A percentile compares a stretch with the other conserved stretches of the same genome.
These are phyloP conservation scores for Diplodia corticola DNA, from an alignment of 2,329 filamentous ascomycete genomes.

Conservation along the genomic window DNA sequence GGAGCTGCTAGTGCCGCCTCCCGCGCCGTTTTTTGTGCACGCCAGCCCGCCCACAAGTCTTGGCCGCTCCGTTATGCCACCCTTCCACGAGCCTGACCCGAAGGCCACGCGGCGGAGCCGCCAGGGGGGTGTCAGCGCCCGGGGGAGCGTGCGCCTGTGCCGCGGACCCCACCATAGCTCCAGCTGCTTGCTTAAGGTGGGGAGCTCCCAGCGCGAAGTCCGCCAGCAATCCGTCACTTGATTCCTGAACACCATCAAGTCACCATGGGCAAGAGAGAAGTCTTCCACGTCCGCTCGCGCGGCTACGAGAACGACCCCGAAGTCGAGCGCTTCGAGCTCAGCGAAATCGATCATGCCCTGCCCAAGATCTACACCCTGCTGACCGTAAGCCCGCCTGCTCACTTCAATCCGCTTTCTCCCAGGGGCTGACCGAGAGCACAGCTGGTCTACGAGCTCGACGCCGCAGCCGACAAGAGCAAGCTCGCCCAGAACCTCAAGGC, in stretches of 20 bases:
- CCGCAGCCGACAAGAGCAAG: background rate
- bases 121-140: too few species aligned
- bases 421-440: background rate
- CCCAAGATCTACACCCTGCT: constrained; percentile 14
- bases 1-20: background rate
- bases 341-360: constrained; percentile 8
- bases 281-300: background rate
- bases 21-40: constrained; percentile 1
- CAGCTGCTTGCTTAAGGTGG: background rate
- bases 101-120: background rate
- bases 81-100: background rate
- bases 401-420: background rate
- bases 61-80: background rate
- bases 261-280: background rate
- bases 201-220: background rate
- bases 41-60: background rate
- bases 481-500: constrained; percentile 25
- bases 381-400: background rate
- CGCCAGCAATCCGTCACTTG: background rate
- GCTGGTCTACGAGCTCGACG: constrained; percentile 29
- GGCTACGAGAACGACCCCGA: background rate
- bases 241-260: background rate
- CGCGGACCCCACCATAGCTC: background rate
- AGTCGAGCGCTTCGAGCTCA: constrained; percentile 5
- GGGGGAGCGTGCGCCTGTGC: background rate